These are phyloP conservation scores for Quercus tomentella DNA, from an alignment of 331 rosid genomes.

Conservation along the genomic window DNA sequence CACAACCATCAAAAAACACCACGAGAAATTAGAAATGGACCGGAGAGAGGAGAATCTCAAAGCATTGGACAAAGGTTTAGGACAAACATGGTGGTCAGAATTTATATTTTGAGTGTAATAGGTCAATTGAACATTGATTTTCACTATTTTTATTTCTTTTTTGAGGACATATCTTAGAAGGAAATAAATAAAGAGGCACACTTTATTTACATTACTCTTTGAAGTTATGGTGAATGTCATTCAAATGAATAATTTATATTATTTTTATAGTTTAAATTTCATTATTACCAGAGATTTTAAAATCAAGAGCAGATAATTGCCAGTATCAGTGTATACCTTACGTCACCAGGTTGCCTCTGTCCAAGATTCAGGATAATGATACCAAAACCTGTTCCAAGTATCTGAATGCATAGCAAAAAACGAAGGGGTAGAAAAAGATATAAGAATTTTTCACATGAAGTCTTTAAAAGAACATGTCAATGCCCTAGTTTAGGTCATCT, in stretches of 20 bases:
- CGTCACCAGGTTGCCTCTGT: conserved; percentile 77
- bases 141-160: not conserved
- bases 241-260: not conserved
- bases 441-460: not conserved
- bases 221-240: not conserved
- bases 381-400: conserved; percentile 78
- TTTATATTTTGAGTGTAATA: too few species aligned
- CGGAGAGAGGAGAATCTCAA: not conserved
- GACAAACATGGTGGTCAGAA: not conserved
- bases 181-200: too few species aligned
- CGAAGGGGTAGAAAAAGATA: conserved; percentile 8
- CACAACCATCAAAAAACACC: too few species aligned
- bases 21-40: not conserved
- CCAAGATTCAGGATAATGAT: conserved; percentile 87
- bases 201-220: not conserved
- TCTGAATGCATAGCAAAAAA: conserved; percentile 37
- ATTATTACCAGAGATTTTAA: conserved; percentile 1
- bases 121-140: not conserved
- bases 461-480: not conserved
- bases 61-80: not conserved
- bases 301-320: conserved; percentile 2
- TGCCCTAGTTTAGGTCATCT: not conserved
- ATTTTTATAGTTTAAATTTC: conserved; percentile 7
- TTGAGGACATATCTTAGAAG: not conserved
- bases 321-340: conserved; percentile 51